Conservation (phyloP, 768 basidiomycete species). For the Suillus placidus region DNA sequence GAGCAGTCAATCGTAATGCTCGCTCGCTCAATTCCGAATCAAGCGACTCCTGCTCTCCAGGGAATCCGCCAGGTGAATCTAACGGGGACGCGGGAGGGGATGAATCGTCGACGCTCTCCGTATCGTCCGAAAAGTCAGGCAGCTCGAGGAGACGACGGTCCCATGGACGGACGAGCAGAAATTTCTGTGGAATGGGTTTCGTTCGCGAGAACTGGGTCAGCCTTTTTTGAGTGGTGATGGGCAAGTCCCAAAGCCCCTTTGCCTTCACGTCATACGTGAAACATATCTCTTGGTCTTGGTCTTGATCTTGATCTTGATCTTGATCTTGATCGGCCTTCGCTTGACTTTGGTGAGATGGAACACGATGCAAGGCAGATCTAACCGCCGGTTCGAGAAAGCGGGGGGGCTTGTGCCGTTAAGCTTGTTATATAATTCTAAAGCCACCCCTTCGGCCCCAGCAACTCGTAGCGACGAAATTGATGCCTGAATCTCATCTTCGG, state of each 20-base stretch:
- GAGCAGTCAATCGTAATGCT: too few species aligned
- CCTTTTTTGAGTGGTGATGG: not conserved
- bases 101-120: not conserved
- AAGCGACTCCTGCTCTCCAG: not conserved
- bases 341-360: not conserved
- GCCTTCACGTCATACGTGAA: not conserved
- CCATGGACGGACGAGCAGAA: not conserved
- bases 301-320: too few species aligned
- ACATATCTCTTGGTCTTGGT: too few species aligned
- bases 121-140: not conserved
- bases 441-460: not conserved
- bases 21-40: too few species aligned
- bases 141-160: not conserved
- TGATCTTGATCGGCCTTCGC: not conserved
- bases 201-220: not conserved
- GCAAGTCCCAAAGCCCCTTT: not conserved
- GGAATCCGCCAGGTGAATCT: not conserved
- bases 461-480: not conserved
- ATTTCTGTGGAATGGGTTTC: not conserved
- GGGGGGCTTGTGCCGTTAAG: not conserved
- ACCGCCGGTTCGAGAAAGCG: not conserved
- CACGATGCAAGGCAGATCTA: not conserved
- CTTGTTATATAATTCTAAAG: not conserved
- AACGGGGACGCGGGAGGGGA: not conserved
- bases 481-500: not conserved